Base-by-base conservation (phyloP, 2,329 filamentous ascomycete species). In the Penicillium oxalicum region DNA sequence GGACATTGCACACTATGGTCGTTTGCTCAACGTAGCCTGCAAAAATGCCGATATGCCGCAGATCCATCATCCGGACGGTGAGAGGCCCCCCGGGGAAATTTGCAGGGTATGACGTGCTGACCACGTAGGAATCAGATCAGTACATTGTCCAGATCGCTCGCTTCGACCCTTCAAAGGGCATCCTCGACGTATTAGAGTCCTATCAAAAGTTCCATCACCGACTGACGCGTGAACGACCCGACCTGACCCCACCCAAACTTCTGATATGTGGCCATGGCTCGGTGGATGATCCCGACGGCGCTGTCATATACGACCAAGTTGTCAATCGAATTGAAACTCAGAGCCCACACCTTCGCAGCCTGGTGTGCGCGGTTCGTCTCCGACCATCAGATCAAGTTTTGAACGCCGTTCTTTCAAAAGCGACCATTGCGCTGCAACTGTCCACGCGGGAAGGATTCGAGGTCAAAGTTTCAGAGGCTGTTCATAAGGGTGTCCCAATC, bases 391-490 rank as follows among this genome's bases (percentile, higher is more conserved):
- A 93, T 60, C 88, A 93, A 67, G 76, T 90, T 18, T 80, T 93
- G 59, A 91, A 93, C 66, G 81, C 82, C 0, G 73, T 93, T 37
- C 77, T 93, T 52, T 82, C 83, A 34, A 84, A 85, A 43, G 83
- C 86, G 0, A 80, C 84, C 48, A 80, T 90, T 6, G 84, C 84
- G 0, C 77, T 93, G 6, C 88, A 93, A 67, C 80, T 93, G 5
- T 91, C 86, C 2, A 90, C 84, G 0, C 80, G 86, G 33, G 88
- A 93, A 64, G 87, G 88, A 0, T 93, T 93, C 59, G 88, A 93
- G 68, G 84, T 93, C 59, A 93, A 93, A 69, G 87, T 93, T 4
- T 89, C 85, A 0, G 88, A 93, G 68, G 87, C 86, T 1, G 75
- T 91, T 24, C 87, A 91, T 62, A 88, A 89, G 39, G 87, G 87